A percentile compares a stretch with the other conserved stretches of the same genome.
Conservation (phyloP, 148 eudicot genomes). For the Drosera capensis region DNA sequence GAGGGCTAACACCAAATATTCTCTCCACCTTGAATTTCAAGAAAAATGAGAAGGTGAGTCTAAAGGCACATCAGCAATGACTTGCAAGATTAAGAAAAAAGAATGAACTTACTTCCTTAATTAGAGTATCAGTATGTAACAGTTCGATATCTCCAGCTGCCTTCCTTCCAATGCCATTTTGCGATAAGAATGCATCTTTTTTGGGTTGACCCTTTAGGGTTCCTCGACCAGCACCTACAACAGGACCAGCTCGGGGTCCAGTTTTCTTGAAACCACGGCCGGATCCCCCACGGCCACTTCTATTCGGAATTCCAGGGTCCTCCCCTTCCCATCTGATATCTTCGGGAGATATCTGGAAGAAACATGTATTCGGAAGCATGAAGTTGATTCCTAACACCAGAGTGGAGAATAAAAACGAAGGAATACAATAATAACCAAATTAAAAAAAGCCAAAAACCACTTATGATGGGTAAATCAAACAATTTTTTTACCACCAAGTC, state of each 20-base stretch:
- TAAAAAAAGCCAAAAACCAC: too few relatives aligned
- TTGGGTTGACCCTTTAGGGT: constrained; percentile 24
- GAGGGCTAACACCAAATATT: constrained; percentile 44
- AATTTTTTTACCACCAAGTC: too few relatives aligned
- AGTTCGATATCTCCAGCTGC: constrained; percentile 39
- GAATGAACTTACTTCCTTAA: constrained; percentile 48
- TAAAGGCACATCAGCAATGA: not conserved
- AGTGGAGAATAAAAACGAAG: too few relatives aligned
- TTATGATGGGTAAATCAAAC: too few relatives aligned
- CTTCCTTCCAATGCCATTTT: constrained; percentile 40
- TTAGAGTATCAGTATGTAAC: constrained; percentile 42
- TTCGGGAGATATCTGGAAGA: constrained; percentile 34
- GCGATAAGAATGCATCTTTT: constrained; percentile 19
- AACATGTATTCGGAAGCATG: not conserved
- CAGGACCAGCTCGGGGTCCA: constrained; percentile 23
- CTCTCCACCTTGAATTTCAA: constrained; percentile 34
- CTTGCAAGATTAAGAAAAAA: too few relatives aligned
- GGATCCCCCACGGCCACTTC: constrained; percentile 24
- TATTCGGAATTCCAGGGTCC: constrained; percentile 27
- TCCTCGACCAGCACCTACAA: constrained; percentile 29
- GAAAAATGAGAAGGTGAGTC: not conserved
- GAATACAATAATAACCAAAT: too few relatives aligned
- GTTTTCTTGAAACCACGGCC: constrained; percentile 33
- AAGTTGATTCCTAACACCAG: too few relatives aligned
- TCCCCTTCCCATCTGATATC: constrained; percentile 51